A percentile compares a stretch with the other conserved stretches of the same genome.
Evolutionary conservation across 2,329 filamentous ascomycete species (phyloP).

Genomic region (Cercospora nicotianae): DNA sequence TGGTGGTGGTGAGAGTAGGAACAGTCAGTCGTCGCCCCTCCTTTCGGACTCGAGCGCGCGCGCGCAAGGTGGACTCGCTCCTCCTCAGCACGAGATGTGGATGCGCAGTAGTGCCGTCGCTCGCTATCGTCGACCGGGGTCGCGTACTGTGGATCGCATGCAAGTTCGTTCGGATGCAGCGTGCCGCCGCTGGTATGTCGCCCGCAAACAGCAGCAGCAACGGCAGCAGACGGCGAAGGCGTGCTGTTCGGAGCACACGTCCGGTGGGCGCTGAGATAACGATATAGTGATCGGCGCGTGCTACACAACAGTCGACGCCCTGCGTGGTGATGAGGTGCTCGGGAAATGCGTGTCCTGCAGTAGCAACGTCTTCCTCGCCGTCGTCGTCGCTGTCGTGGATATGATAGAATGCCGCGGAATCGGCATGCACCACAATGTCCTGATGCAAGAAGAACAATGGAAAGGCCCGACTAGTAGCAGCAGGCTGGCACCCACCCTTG

Average conservation of each 20-base stretch:
- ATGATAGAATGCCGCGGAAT: not conserved
- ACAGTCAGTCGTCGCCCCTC: not conserved
- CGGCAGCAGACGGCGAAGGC: not conserved
- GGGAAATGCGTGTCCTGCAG: not conserved
- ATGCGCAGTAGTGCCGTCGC: not conserved
- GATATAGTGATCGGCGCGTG: conserved; percentile 5
- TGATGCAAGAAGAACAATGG: conserved; percentile 2
- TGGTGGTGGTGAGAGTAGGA: not conserved
- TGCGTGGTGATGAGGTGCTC: not conserved
- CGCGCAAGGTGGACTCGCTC: not conserved
- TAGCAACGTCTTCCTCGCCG: not conserved
- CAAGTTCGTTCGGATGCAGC: conserved; percentile 6
- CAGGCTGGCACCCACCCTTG: not conserved
- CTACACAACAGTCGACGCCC: not conserved
- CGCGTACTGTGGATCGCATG: not conserved
- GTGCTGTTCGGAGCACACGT: not conserved
- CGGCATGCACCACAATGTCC: not conserved
- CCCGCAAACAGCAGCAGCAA: not conserved
- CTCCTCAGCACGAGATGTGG: not conserved
- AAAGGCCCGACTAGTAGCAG: conserved; percentile 1
- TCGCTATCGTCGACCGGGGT: conserved; percentile 4
- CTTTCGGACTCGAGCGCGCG: not conserved
- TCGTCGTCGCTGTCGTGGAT: not conserved
- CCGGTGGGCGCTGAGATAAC: not conserved
- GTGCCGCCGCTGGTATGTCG: conserved; percentile 3